Percentiles rank a stretch among this genome's conserved stretches.
Conservation (phyloP, 495 filamentous ascomycete species). For the Corynascus novoguineensis region DNA sequence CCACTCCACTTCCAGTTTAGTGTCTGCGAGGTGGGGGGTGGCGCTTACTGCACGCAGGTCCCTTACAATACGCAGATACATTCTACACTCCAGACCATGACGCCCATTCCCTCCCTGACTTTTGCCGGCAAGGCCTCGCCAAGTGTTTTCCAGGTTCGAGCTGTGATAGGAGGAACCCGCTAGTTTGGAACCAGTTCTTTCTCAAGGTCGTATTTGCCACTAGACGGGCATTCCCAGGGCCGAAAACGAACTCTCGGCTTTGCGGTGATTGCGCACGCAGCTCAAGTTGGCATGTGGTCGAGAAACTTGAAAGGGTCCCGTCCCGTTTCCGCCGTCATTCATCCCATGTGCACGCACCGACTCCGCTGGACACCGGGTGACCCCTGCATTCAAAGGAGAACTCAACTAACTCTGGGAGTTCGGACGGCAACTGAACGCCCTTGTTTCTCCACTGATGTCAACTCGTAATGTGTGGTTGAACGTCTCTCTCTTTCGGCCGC, state of each 20-base stretch:
- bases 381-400: not conserved
- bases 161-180: not conserved
- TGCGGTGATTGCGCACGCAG: not conserved
- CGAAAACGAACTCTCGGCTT: conserved; percentile 1
- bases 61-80: no score
- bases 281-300: no score
- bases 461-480: no score
- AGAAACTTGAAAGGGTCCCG: no score
- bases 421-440: not conserved
- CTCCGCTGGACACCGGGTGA: no score
- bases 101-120: no score
- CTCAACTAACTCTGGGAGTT: not conserved
- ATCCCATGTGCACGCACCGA: not conserved
- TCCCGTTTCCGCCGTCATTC: not conserved
- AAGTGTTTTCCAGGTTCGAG: no score
- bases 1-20: conserved; percentile 6
- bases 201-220: conserved; percentile 9
- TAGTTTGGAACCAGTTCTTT: not conserved
- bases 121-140: no score
- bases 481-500: no score
- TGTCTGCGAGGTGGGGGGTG: not conserved
- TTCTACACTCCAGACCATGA: no score
- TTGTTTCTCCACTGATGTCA: not conserved
- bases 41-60: no score
- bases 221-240: not conserved